Evolutionary conservation across 192 early-diverging fungal genomes (phyloP).

Genomic region (Lobosporangium transversale): DNA sequence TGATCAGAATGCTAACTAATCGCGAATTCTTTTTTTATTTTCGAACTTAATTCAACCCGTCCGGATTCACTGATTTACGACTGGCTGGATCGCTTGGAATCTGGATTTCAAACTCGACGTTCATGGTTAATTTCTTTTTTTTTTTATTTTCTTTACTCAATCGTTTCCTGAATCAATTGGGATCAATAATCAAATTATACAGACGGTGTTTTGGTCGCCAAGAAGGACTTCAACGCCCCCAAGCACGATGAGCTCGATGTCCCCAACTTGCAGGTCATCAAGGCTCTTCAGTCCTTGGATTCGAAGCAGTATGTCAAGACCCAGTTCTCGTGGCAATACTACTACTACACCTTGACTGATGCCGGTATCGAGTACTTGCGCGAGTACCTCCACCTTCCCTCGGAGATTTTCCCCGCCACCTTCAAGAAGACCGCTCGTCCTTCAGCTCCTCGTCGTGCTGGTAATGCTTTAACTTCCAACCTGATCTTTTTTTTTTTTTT

Average conservation of each 20-base stretch:
- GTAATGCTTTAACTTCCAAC: slow-evolving; percentile 59
- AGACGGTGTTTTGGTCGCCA: slow-evolving; percentile 98
- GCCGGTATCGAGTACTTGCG: slow-evolving; percentile 98
- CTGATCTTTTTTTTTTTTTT: not conserved
- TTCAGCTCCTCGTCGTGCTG: slow-evolving; percentile 72
- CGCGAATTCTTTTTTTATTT: slow-evolving; percentile 2
- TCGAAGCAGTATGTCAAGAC: slow-evolving; percentile 95
- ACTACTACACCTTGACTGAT: slow-evolving; percentile 99
- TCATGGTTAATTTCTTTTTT: not conserved
- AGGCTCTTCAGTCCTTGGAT: slow-evolving; percentile 95
- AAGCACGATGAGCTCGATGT: slow-evolving; percentile 97
- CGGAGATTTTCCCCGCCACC: slow-evolving; percentile 96
- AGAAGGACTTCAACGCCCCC: slow-evolving; percentile 98
- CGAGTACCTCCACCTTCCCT: slow-evolving; percentile 96
- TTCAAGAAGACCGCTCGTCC: slow-evolving; percentile 94
- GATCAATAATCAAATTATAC: not conserved
- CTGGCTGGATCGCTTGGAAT: not conserved
- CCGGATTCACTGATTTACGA: not conserved
- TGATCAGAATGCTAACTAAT: slow-evolving; percentile 29
- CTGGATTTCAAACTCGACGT: slow-evolving; percentile 2
- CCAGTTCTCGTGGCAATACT: slow-evolving; percentile 99
- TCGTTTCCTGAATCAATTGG: not conserved
- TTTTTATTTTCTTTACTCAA: not conserved
- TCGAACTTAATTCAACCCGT: not conserved
- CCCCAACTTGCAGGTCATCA: slow-evolving; percentile 99